phyloP scores from a whole-genome alignment of 1,139 yeast genomes.

The Nakaseomyces delphensis region DNA sequence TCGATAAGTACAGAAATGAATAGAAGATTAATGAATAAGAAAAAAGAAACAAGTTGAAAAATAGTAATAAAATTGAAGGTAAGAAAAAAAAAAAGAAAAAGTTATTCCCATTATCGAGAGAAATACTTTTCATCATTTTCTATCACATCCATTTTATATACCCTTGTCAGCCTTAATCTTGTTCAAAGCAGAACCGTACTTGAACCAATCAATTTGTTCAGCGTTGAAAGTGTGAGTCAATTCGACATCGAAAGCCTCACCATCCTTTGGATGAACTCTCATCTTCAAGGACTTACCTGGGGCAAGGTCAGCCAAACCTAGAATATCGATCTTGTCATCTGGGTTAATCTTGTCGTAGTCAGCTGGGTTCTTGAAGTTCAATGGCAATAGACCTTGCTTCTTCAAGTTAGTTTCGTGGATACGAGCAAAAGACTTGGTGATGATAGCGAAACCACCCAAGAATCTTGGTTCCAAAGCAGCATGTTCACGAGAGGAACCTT shows the following conservation, averaged over 20 bases:
- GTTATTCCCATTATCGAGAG: neutral
- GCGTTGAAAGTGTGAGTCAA: slow-evolving; percentile 91
- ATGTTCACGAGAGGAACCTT: slow-evolving; percentile 99
- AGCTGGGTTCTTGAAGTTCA: slow-evolving; percentile 78
- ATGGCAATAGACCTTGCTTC: slow-evolving; percentile 96
- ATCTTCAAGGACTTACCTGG: slow-evolving; percentile 86
- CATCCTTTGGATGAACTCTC: slow-evolving; percentile 86
- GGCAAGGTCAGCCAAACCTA: slow-evolving; percentile 77
- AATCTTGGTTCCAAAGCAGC: slow-evolving; percentile 99
- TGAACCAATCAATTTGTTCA: slow-evolving; percentile 99
- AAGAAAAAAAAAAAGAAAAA: neutral
- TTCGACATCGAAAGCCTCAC: slow-evolving; percentile 76
- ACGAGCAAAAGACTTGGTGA: slow-evolving; percentile 97
- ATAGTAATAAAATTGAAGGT: neutral
- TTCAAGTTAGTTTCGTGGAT: slow-evolving; percentile 90
- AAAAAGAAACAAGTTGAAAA: neutral
- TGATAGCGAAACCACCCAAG: slow-evolving; percentile 97
- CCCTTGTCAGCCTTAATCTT: slow-evolving; percentile 59
- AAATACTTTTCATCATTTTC: neutral
- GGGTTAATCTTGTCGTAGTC: slow-evolving; percentile 94
- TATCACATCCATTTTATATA: neutral
- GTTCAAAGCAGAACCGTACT: slow-evolving; percentile 97
- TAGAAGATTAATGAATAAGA: slow-evolving; percentile 1
- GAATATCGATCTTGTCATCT: slow-evolving; percentile 78
- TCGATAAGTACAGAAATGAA: slow-evolving; percentile 4